Evolutionary conservation across 176 grass and related monocot genomes (phyloP), one percentile per base, ranked within the genome.

Genomic region (Pontederia crassipes): DNA sequence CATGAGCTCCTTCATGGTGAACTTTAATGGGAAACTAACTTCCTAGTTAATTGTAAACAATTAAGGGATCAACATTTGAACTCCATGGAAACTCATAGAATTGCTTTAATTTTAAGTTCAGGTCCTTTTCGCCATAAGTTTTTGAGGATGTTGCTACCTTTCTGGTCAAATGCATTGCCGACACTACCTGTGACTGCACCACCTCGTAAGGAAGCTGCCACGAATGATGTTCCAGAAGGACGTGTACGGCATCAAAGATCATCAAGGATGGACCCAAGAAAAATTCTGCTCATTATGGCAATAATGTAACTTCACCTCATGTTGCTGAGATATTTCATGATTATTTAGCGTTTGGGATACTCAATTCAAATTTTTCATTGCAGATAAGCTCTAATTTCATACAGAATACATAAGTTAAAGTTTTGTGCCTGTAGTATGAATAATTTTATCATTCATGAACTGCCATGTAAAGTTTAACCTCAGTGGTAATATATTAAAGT

Each of bases 121-220:
- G 93, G 93, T 78, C 72, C 87, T 59, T 79, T 92, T 66, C 81
- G 93, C 66, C 77, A 98, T 71, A 98, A 61, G 67, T 81, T 98
- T 81, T 56, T 89, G 46, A 90, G 93, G 74, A 92, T 98, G 87
- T 74, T 98, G 61, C 76, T 98, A 48, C 93, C 93, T 78, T 92
- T 97, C 82, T 98, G 93, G 93, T 98, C 87, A 54, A 98, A 73
- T 68, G 63, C 76, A 52, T 35, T 98, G 67, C 93, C 93, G 57
- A 88, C 84, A 54, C 77, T 98, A 74, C 93, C 93, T 24, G 84
- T 98, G 65, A 98, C 93, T 51, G 81, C 74, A 60, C 93, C 93
- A 40, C 51, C 81, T 67, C 85, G 80, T 58, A 90, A 87, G 65
- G 90, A 95, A 14, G 60, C 46, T 49, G 52, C 24, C 14, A 17